Base-by-base conservation (phyloP, 129 eudicot species). In the Artemisia annua region DNA sequence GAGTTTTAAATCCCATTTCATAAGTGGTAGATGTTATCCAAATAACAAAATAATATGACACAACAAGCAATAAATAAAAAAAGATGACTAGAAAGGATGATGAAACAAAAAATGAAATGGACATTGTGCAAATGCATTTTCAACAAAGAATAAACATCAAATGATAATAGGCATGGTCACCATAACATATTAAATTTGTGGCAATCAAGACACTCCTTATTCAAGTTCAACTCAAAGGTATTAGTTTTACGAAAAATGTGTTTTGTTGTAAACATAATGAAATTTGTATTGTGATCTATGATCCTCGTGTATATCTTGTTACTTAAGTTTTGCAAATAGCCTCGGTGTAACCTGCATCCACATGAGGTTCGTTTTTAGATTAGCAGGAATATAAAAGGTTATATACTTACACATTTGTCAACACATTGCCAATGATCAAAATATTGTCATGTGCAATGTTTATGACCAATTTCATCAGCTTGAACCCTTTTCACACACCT, bases 371-470 rank as follows among this genome's bases (percentile, higher is more conserved):
- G 43, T 64, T 24, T 67, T 61, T 2, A 71, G 51, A 67, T 61
- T 51, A 11, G 7, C 0, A 32, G 14, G 54, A 51, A 52, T 3
- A 20, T 48, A 48, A 48, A 63, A 58, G 44, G 35, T 28, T 35
- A 10, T 43, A 62, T 28, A 48, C 97, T 79, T 86, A 91, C 97
- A 56, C 96, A 88, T 86, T 81, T 85, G 84, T 91, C 96, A 11
- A 91, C 87, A 60, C 97, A 91, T 4, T 80, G 88, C 92, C 93
- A 91, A 57, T 86, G 88, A 85, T 91, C 97, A 64, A 91, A 91
- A 78, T 84, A 88, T 62, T 91, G 96, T 70, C 97, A 96, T 7
- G 22, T 20, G 22, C 22, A 20, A 20, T 91, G 97, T 80, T 85
- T 88, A 79, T 80, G 88, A 77, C 97, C 97, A 13, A 85, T 71